phyloP scores from a whole-genome alignment of 2,329 filamentous ascomycete species.

The Rhynchosporium agropyri region DNA sequence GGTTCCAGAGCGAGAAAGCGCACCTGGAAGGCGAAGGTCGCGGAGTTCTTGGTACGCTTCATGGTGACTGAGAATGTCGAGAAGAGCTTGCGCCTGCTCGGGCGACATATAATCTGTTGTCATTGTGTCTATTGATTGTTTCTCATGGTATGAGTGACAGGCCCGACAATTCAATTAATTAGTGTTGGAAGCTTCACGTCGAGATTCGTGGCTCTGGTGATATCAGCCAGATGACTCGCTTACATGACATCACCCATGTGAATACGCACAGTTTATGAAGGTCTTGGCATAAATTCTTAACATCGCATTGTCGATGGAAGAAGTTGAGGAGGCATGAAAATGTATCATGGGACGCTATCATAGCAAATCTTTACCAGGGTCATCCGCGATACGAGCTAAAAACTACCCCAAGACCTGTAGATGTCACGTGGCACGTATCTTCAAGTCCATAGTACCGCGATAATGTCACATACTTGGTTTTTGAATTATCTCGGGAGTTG shows the following conservation, averaged over 20 bases:
- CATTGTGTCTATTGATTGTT: conserved; percentile 2
- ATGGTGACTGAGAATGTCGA: conserved; percentile 39
- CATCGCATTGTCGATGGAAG: neutral
- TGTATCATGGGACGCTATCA: neutral
- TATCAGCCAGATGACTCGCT: neutral
- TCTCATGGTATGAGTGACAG: neutral
- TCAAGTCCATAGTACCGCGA: no score
- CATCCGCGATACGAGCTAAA: no score
- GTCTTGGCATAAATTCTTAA: neutral
- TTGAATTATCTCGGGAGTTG: no score
- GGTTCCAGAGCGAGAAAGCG: conserved; percentile 69
- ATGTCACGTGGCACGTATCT: no score
- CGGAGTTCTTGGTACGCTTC: conserved; percentile 68
- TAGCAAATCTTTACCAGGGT: no score
- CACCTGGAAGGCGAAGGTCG: conserved; percentile 66
- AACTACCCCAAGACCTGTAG: no score
- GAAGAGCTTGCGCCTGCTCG: conserved; percentile 34
- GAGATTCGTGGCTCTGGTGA: neutral
- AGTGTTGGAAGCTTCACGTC: neutral
- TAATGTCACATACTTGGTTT: no score
- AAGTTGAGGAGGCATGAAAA: neutral
- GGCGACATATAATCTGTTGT: conserved; percentile 19
- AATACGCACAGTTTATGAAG: neutral
- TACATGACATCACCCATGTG: conserved; percentile 13
- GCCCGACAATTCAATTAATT: neutral